phyloP scores from a whole-genome alignment of 768 basidiomycete species.

The Pleurotus platypus region DNA sequence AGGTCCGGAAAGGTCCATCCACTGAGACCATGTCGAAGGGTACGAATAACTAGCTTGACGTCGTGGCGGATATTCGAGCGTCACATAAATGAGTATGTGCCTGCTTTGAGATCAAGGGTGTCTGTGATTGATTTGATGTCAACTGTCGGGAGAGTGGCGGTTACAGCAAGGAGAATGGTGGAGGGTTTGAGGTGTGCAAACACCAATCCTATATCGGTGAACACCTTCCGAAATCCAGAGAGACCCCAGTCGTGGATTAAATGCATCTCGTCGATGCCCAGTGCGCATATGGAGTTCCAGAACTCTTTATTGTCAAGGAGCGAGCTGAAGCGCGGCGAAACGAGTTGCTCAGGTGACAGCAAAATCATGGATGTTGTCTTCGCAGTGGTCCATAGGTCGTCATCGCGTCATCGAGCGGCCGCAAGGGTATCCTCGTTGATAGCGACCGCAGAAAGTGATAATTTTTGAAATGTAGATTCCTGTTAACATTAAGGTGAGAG shows the following conservation, averaged over 20 bases:
- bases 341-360: conserved; percentile 21
- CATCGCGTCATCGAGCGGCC: not conserved
- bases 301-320: conserved; percentile 16
- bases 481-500: not conserved
- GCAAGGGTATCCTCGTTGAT: conserved; percentile 18
- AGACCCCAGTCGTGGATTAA: conserved; percentile 20
- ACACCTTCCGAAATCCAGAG: conserved; percentile 16
- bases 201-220: conserved; percentile 4
- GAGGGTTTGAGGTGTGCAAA: not conserved
- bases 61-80: conserved; percentile 21
- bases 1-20: conserved; percentile 20
- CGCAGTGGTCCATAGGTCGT: conserved; percentile 16
- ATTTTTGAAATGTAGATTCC: not conserved
- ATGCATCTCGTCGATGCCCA: conserved; percentile 25
- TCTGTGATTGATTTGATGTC: conserved; percentile 12
- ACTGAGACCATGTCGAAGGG: conserved; percentile 13
- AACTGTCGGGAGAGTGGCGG: not conserved
- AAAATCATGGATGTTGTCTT: conserved; percentile 13
- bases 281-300: conserved; percentile 14
- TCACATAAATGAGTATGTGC: conserved; percentile 11
- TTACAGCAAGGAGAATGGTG: not conserved
- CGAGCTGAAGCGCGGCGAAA: conserved; percentile 13
- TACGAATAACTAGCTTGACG: conserved; percentile 19
- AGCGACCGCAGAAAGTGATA: conserved; percentile 17
- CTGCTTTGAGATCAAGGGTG: conserved; percentile 16